Evolutionary conservation across 2,329 filamentous ascomycete species (phyloP), one percentile per base, ranked within the genome.

Genomic region (Nothophoma quercina): DNA sequence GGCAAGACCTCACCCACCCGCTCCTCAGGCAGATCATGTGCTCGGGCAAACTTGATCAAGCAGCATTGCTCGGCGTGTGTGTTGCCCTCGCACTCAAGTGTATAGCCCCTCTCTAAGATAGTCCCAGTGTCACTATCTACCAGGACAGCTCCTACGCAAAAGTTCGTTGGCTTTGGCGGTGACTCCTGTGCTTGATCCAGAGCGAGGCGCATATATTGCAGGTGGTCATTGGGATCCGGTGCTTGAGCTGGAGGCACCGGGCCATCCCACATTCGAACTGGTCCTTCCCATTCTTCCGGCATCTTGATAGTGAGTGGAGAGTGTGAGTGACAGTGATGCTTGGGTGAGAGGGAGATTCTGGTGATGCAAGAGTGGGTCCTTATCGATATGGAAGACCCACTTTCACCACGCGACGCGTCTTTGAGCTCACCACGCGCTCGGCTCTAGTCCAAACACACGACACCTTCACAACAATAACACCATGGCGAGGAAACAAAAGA

Each of bases 31-130:
- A 73, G 54, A 16, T 58, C 60, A 58, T 74, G 70, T 30, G 50
- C 55, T 40, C 64, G 39, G 10, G 77, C 76, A 58, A 87, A 82
- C 73, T 99, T 98, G 40, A 87, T 76, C 50, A 99, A 83, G 69
- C 91, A 96, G 74, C 89, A 93, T 77, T 99, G 92, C 72, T 99
- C 95, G 3, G 95, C 95, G 70, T 99, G 95, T 0, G 95, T 98
- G 77, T 99, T 99, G 33, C 93, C 95, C 0, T 86, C 82, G 4
- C 93, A 85, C 75, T 99, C 93, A 52, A 97, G 83, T 0, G 95
- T 97, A 77, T 93, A 98, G 47, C 95, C 93, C 1, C 90, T 90
- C 1, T 89, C 85, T 22, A 96, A 80, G 51, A 96, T 79, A 21
- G 76, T 71, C 63, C 86, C 81, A 28, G 78, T 81, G 33, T 76